Evolutionary conservation across 2,329 filamentous ascomycete genomes (phyloP).

Genomic region (Colletotrichum nymphaeae): DNA sequence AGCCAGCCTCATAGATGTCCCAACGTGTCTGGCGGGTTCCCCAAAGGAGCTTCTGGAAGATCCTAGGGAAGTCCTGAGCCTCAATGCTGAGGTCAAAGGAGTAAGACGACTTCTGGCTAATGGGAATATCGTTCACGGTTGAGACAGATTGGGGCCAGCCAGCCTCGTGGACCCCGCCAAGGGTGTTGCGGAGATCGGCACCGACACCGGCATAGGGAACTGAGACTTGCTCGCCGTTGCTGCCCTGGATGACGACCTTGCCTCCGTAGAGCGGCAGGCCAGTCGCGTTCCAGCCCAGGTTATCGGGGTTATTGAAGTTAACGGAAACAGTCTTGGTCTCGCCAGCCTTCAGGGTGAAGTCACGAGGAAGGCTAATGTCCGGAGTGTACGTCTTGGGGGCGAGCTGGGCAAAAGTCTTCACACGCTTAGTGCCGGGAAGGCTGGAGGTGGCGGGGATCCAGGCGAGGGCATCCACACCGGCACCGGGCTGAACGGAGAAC

Average conservation of each 20-base stretch:
- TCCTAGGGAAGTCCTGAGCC: slow-evolving; percentile 38
- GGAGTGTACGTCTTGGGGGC: slow-evolving; percentile 36
- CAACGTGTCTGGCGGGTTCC: slow-evolving; percentile 37
- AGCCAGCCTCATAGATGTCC: slow-evolving; percentile 42
- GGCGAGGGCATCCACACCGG: slow-evolving; percentile 49
- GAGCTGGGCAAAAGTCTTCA: slow-evolving; percentile 41
- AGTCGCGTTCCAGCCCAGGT: slow-evolving; percentile 32
- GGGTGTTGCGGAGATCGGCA: slow-evolving; percentile 32
- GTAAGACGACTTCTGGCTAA: slow-evolving; percentile 19
- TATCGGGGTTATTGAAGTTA: slow-evolving; percentile 43
- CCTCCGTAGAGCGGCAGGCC: slow-evolving; percentile 48
- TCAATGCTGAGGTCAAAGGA: slow-evolving; percentile 35
- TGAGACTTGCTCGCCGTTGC: slow-evolving; percentile 53
- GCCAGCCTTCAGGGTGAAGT: slow-evolving; percentile 41
- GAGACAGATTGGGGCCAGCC: slow-evolving; percentile 34
- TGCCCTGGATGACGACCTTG: slow-evolving; percentile 48
- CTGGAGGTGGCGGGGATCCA: slow-evolving; percentile 16
- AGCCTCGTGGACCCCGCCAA: slow-evolving; percentile 32
- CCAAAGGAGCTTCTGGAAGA: slow-evolving; percentile 38
- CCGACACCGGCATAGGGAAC: slow-evolving; percentile 51
- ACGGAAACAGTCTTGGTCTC: slow-evolving; percentile 42
- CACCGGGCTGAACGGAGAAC: slow-evolving; percentile 42
- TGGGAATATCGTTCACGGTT: slow-evolving; percentile 15
- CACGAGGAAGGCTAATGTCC: slow-evolving; percentile 35
- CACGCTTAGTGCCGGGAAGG: slow-evolving; percentile 3